Conservation (phyloP, 2,329 filamentous ascomycete species). For the Leptographium procerum region DNA sequence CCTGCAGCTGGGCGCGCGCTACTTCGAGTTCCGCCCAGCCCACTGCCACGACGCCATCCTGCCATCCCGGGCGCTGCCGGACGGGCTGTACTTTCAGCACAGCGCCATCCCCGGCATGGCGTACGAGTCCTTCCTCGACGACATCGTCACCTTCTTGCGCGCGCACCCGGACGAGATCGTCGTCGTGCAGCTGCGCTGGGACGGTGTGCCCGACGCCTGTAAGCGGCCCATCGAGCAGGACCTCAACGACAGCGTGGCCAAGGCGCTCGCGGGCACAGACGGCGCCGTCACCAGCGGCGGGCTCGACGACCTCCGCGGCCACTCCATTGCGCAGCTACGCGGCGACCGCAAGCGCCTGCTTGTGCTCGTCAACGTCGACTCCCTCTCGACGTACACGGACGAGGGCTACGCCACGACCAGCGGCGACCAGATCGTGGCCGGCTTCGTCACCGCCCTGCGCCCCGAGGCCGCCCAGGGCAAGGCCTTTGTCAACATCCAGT, state of each 20-base stretch:
- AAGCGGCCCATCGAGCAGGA: constrained; percentile 28
- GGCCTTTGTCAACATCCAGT: constrained; percentile 32
- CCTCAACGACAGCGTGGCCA: constrained; percentile 24
- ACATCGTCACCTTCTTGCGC: constrained; percentile 28
- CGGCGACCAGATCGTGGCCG: constrained; percentile 25
- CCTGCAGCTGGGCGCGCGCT: constrained; percentile 33
- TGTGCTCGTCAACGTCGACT: constrained; percentile 24
- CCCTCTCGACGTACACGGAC: constrained; percentile 29
- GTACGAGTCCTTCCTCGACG: constrained; percentile 30
- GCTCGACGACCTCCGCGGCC: constrained; percentile 21
- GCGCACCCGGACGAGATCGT: constrained; percentile 32
- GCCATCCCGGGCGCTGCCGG: constrained; percentile 23
- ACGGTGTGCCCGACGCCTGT: constrained; percentile 36
- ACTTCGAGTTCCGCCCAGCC: constrained; percentile 41
- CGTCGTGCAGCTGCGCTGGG: constrained; percentile 37
- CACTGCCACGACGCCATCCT: constrained; percentile 31
- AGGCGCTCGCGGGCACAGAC: constrained; percentile 19
- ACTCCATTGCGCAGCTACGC: constrained; percentile 23
- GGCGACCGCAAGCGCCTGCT: constrained; percentile 24
- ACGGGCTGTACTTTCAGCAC: constrained; percentile 38
- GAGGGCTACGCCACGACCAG: constrained; percentile 28
- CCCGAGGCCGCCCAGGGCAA: constrained; percentile 20
- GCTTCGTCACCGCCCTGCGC: constrained; percentile 22
- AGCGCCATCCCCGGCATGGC: constrained; percentile 37
- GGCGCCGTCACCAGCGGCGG: constrained; percentile 19